A percentile compares a stretch with the other conserved stretches of the same genome.
These are phyloP conservation scores for Paradendryphiella salina DNA, from an alignment of 2,329 filamentous ascomycete genomes.

Conservation along the genomic window DNA sequence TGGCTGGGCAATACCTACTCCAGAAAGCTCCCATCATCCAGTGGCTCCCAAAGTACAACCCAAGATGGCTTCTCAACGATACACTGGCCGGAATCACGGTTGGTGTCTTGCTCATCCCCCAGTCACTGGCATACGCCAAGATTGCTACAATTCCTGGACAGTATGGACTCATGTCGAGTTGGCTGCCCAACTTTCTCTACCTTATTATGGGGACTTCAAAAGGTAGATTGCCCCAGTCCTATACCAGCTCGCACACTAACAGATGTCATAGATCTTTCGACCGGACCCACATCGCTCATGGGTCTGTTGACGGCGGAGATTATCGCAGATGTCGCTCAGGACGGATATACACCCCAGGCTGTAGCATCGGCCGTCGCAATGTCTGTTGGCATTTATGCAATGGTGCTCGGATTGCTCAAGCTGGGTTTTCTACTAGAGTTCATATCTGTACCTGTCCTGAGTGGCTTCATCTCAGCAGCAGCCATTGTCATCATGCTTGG, in stretches of 20 bases:
- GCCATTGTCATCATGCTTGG: slow-evolving; percentile 67
- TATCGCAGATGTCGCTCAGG: slow-evolving; percentile 56
- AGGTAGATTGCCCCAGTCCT: slow-evolving; percentile 17
- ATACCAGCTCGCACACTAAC: slow-evolving; percentile 42
- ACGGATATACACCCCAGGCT: slow-evolving; percentile 57
- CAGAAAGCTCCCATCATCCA: slow-evolving; percentile 65
- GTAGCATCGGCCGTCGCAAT: slow-evolving; percentile 66
- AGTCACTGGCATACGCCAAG: slow-evolving; percentile 96
- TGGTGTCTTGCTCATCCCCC: slow-evolving; percentile 81
- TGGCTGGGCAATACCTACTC: slow-evolving; percentile 58
- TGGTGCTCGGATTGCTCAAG: slow-evolving; percentile 63
- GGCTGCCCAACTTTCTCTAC: slow-evolving; percentile 92
- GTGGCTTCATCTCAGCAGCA: slow-evolving; percentile 67
- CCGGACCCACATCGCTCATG: slow-evolving; percentile 66
- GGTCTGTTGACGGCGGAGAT: slow-evolving; percentile 66
- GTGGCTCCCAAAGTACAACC: slow-evolving; percentile 66
- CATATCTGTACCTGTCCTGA: slow-evolving; percentile 66
- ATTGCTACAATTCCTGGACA: slow-evolving; percentile 83
- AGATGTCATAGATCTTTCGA: slow-evolving; percentile 61
- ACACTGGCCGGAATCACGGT: slow-evolving; percentile 68
- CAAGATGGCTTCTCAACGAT: slow-evolving; percentile 64
- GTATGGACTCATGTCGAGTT: slow-evolving; percentile 88
- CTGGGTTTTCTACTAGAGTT: slow-evolving; percentile 69
- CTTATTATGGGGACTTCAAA: slow-evolving; percentile 84
- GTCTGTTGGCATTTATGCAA: slow-evolving; percentile 64